Conservation (phyloP, 257 asterid genomes). For the Solanum peruvianum region DNA sequence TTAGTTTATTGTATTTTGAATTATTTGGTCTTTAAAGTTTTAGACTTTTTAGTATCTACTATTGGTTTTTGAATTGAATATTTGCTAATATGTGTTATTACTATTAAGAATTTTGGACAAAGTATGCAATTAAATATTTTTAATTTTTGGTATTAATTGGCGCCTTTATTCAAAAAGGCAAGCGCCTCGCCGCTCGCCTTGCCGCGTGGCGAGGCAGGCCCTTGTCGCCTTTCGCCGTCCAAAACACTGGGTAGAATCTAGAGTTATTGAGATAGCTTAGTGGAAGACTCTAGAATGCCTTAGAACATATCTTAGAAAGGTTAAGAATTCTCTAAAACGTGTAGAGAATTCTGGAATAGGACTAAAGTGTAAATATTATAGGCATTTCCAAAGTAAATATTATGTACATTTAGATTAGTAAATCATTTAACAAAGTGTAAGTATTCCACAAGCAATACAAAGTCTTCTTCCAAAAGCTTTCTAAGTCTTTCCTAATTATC, state of each 20-base stretch:
- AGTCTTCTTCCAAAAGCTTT: neutral
- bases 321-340: neutral
- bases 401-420: neutral
- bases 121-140: too few species aligned
- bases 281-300: neutral
- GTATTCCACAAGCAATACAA: neutral
- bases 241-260: neutral
- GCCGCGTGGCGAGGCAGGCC: too few species aligned
- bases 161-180: too few species aligned
- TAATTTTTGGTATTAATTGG: too few species aligned
- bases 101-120: too few species aligned
- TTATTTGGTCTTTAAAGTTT: too few species aligned
- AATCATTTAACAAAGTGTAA: neutral
- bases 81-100: too few species aligned
- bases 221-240: too few species aligned
- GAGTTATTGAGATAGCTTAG: neutral
- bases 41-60: too few species aligned
- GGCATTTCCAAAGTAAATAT: neutral
- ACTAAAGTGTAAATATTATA: neutral
- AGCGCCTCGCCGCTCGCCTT: too few species aligned
- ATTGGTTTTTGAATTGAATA: too few species aligned
- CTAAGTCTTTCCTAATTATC: neutral
- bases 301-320: neutral
- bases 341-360: neutral
- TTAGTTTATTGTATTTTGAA: too few species aligned